A percentile compares a stretch with the other conserved stretches of the same genome.
Evolutionary conservation across 768 basidiomycete genomes (phyloP).

Genomic region (Holtermanniella nyarrowii): DNA sequence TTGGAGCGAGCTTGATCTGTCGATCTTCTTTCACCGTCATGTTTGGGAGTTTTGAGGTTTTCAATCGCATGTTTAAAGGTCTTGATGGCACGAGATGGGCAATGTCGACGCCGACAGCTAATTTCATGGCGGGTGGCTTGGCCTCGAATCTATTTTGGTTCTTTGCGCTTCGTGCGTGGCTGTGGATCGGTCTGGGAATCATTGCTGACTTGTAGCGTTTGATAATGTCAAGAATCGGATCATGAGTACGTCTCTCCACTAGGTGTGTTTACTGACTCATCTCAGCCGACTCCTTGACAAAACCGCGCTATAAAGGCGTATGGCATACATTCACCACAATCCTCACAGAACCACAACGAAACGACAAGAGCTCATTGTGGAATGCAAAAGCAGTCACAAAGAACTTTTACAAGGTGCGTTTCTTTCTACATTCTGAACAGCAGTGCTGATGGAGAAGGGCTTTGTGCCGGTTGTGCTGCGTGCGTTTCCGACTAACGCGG

Average conservation of each 20-base stretch:
- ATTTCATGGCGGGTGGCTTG: conserved; percentile 42
- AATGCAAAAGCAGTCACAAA: conserved; percentile 24
- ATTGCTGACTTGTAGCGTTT: conserved; percentile 44
- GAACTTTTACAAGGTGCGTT: conserved; percentile 38
- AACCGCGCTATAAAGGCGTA: conserved; percentile 46
- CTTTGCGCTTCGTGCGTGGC: conserved; percentile 29
- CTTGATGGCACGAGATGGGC: conserved; percentile 55
- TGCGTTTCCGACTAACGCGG: conserved; percentile 70
- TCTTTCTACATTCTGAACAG: background rate
- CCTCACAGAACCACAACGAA: conserved; percentile 48
- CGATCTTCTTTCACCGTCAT: conserved; percentile 62
- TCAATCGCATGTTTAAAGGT: conserved; percentile 53
- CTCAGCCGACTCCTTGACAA: conserved; percentile 29
- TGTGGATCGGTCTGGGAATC: conserved; percentile 57
- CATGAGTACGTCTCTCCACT: conserved; percentile 44
- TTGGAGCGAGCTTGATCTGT: conserved; percentile 62
- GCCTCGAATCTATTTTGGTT: conserved; percentile 39
- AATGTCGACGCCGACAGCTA: conserved; percentile 41
- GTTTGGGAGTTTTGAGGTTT: conserved; percentile 55
- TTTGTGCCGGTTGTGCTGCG: conserved; percentile 58
- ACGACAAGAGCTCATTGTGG: conserved; percentile 17
- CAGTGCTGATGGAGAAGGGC: conserved; percentile 51
- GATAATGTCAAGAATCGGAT: conserved; percentile 67
- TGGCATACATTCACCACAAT: conserved; percentile 49
- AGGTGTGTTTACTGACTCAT: background rate